Conservation (phyloP, 805 yeast genomes). For the Candida koratica region DNA sequence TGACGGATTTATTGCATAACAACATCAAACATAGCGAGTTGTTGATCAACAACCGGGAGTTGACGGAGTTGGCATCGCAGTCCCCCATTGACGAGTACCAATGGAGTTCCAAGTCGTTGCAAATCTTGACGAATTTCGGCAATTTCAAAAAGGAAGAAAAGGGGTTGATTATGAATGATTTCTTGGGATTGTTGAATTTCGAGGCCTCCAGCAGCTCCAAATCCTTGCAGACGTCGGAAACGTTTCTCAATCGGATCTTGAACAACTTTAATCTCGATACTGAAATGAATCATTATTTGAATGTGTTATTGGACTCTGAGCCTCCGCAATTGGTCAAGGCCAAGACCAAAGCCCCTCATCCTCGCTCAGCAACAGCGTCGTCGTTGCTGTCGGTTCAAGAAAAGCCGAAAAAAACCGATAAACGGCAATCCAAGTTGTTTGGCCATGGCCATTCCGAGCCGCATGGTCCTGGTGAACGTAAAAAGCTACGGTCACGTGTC, state of each 20-base stretch:
- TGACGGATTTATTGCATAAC: conserved; percentile 49
- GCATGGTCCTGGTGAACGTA: conserved; percentile 3
- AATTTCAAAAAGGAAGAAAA: conserved; percentile 60
- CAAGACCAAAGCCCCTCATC: not conserved
- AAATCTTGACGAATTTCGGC: conserved; percentile 70
- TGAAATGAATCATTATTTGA: conserved; percentile 37
- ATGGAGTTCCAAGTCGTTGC: conserved; percentile 80
- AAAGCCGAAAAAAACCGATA: conserved; percentile 10
- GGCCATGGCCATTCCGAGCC: conserved; percentile 1
- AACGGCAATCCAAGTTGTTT: conserved; percentile 9
- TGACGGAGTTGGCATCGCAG: conserved; percentile 29
- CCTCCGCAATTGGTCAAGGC: conserved; percentile 13
- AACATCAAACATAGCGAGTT: conserved; percentile 56
- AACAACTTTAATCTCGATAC: conserved; percentile 35
- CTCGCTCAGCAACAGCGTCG: conserved; percentile 3
- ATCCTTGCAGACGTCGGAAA: conserved; percentile 46
- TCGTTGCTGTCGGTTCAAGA: not conserved
- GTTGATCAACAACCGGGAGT: conserved; percentile 44
- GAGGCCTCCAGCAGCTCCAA: conserved; percentile 23
- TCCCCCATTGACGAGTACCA: conserved; percentile 42
- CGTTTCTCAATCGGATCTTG: conserved; percentile 60
- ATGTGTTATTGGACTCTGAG: conserved; percentile 27
- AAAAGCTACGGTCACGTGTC: conserved; percentile 56
- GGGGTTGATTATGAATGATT: conserved; percentile 56
- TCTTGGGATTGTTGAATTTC: conserved; percentile 54